phyloP scores from a whole-genome alignment of 140 eudicot species.

The Erigeron philadelphicus region DNA sequence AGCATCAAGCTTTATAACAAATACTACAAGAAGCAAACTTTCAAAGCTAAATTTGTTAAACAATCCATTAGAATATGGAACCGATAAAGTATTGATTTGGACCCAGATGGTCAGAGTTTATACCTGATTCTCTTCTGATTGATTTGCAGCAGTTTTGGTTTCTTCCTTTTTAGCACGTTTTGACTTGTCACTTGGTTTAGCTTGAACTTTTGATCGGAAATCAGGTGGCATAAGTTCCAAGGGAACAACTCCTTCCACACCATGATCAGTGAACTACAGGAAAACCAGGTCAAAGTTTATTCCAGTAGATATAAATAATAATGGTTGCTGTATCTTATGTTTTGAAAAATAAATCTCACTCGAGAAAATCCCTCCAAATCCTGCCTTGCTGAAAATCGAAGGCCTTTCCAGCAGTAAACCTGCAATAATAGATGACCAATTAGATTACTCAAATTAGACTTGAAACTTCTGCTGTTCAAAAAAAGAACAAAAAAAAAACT shows the following conservation, averaged over 20 bases:
- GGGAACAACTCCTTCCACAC: constrained; percentile 98
- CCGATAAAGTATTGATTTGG: constrained; percentile 1
- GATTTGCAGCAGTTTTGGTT: constrained; percentile 54
- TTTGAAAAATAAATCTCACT: constrained; percentile 39
- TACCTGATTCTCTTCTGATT: constrained; percentile 82
- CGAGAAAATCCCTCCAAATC: constrained; percentile 97
- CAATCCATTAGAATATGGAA: neutral
- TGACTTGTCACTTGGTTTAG: constrained; percentile 67
- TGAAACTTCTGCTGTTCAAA: neutral
- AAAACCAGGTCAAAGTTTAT: neutral
- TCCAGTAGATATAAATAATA: neutral
- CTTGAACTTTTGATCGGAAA: constrained; percentile 68
- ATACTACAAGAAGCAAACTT: constrained; percentile 20
- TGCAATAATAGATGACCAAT: constrained; percentile 26
- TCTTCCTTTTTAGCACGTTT: constrained; percentile 95
- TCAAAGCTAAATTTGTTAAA: neutral
- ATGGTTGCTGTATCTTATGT: neutral
- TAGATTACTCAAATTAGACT: neutral
- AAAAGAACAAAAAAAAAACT: neutral
- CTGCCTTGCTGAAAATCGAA: constrained; percentile 91
- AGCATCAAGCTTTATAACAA: neutral
- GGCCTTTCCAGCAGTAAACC: constrained; percentile 99
- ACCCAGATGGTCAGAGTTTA: constrained; percentile 3
- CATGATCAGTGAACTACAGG: constrained; percentile 82
- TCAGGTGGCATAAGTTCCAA: constrained; percentile 79